Conservation (phyloP, 768 basidiomycete genomes). For the Auriculariales sp. region DNA sequence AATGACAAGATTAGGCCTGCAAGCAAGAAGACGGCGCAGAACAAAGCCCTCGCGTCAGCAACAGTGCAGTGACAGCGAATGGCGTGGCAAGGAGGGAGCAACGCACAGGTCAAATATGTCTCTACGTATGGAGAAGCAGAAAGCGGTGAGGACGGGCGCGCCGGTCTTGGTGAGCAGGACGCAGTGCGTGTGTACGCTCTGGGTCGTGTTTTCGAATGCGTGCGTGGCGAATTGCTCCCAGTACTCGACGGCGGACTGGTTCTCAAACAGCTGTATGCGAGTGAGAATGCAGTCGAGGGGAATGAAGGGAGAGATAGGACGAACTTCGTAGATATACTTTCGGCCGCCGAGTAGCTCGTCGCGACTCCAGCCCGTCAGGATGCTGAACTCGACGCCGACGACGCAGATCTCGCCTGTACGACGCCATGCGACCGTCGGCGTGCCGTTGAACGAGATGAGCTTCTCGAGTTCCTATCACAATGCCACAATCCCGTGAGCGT, state of each 20-base stretch:
- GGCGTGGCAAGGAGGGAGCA: too few species aligned
- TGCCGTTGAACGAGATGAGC: conserved; percentile 91
- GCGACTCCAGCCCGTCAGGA: conserved; percentile 81
- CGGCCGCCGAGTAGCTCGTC: conserved; percentile 55
- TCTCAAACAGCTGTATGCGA: conserved; percentile 72
- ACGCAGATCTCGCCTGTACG: conserved; percentile 96
- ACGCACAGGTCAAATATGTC: conserved; percentile 85
- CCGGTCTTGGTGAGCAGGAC: conserved; percentile 77
- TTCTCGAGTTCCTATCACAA: conserved; percentile 76
- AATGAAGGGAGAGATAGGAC: conserved; percentile 12
- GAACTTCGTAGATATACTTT: conserved; percentile 34
- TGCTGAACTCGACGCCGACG: conserved; percentile 91
- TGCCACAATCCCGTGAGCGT: conserved; percentile 4
- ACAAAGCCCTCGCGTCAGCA: too few species aligned
- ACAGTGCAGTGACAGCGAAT: too few species aligned
- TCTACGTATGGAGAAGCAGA: conserved; percentile 89
- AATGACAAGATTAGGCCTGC: conserved; percentile 80
- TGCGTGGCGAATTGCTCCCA: conserved; percentile 95
- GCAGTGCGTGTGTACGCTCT: conserved; percentile 87
- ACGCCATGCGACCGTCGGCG: conserved; percentile 95
- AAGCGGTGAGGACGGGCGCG: conserved; percentile 76
- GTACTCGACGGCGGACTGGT: conserved; percentile 87
- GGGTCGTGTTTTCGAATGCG: conserved; percentile 95
- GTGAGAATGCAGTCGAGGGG: conserved; percentile 3
- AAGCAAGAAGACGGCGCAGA: too few species aligned